Evolutionary conservation across 495 filamentous ascomycete genomes (phyloP), one percentile per base, ranked within the genome.

Genomic region (Trichocladium uniseriatum): DNA sequence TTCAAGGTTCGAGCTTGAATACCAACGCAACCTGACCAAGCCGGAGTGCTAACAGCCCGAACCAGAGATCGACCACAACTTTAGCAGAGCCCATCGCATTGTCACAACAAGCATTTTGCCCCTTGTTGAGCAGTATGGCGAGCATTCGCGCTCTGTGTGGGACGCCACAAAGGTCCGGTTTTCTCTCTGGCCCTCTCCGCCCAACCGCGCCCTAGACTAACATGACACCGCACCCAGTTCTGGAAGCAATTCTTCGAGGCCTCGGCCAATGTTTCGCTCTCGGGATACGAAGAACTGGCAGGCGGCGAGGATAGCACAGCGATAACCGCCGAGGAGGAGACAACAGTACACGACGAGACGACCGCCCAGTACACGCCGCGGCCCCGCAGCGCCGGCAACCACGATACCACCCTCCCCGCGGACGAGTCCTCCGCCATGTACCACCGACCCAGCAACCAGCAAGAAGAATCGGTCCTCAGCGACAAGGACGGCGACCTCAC

Each of bases 191-290:
- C 21, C 5, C 31, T 28, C 21, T 6, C 35, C 13, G n/a, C 24
- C 10, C 7, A 6, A 18, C 15, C 37, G 4, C 5, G 37, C 2
- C 14, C 3, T 5, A 10, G n/a, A 18, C 19, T 6, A 16, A 19
- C 37, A 38, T 19, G n/a, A 9, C 15, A 21, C 19, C 31, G 2
- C 36, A 8, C 31, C 37, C 57, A 94, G 87, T 97, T 96, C 69
- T 98, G 92, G 92, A 97, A 96, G 68, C 87, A 95, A 72, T 97
- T 98, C 78, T 98, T 98, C 69, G 92, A 98, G 70, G 87, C 91
- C 46, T 92, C 86, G 38, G 92, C 92, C 63, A 98, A 98, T 58
- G 91, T 97, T 20, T 92, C 89, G 2, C 79, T 98, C n/a, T 94
- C 89, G 10, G 89, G 89, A 42, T 95, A 97, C 64, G 90, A 95